Conservation (phyloP, 805 yeast genomes). For the Candida gorgasii region DNA sequence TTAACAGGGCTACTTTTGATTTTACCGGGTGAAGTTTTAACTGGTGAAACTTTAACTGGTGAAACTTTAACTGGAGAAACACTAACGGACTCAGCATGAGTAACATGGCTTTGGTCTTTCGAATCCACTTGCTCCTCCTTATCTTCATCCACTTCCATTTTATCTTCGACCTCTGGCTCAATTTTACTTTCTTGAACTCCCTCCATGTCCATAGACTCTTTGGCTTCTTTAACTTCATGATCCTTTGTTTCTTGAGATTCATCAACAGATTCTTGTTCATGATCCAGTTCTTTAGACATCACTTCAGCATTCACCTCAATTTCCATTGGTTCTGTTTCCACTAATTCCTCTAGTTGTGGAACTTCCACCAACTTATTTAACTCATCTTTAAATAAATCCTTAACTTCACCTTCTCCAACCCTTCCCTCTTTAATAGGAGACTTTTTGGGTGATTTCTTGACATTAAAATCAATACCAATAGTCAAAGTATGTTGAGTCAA, state of each 20-base stretch:
- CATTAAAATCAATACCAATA: conserved; percentile 26
- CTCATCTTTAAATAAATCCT: conserved; percentile 8
- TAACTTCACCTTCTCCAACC: conserved; percentile 6
- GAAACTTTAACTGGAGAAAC: no score
- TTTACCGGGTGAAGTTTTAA: no score
- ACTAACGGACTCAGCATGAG: no score
- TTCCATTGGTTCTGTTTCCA: conserved; percentile 8
- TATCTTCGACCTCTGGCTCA: conserved; percentile 18
- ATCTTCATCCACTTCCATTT: conserved; percentile 18
- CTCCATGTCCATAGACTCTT: neutral
- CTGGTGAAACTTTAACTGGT: no score
- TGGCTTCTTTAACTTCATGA: neutral
- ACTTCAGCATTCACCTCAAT: no score
- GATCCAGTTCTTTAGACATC: no score
- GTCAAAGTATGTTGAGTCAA: conserved; percentile 16
- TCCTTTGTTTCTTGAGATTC: neutral
- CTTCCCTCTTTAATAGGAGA: conserved; percentile 6
- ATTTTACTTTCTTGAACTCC: neutral
- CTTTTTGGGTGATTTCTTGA: conserved; percentile 2
- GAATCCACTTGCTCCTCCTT: no score
- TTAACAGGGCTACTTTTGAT: neutral
- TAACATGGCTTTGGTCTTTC: no score
- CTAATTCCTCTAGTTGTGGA: neutral
- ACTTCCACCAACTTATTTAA: conserved; percentile 34
- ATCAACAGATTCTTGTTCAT: no score